These are phyloP conservation scores for Prunus salicina DNA, from an alignment of 306 rosid species.

Conservation along the genomic window DNA sequence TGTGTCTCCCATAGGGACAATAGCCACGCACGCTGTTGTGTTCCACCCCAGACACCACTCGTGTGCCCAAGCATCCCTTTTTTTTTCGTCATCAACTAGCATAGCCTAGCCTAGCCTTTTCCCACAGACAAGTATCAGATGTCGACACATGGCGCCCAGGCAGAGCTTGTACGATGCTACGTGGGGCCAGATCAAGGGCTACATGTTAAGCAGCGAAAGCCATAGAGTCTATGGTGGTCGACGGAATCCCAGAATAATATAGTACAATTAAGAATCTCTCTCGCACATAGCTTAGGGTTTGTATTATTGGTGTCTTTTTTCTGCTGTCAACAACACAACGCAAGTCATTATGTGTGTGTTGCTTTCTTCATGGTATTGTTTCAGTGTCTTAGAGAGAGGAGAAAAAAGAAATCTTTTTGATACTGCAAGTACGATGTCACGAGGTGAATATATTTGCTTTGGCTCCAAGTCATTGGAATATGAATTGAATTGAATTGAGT, in stretches of 20 bases:
- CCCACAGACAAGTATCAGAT: background rate
- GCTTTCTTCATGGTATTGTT: no score
- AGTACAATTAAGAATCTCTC: background rate
- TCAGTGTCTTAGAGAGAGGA: no score
- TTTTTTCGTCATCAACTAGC: background rate
- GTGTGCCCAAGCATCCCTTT: conserved; percentile 30
- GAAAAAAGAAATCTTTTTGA: background rate
- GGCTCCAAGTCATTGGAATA: background rate
- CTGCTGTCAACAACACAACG: background rate
- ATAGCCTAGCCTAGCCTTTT: background rate
- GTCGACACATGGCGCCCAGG: conserved; percentile 13
- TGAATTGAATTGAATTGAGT: background rate
- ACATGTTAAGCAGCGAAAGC: background rate
- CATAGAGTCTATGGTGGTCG: conserved; percentile 3
- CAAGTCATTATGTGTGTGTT: no score
- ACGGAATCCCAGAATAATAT: conserved; percentile 8
- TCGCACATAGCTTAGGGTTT: background rate
- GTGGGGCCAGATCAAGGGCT: background rate
- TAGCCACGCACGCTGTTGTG: conserved; percentile 32
- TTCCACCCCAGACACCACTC: conserved; percentile 39
- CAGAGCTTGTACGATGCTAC: background rate
- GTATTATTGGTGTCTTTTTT: background rate
- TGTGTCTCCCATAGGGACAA: conserved; percentile 18
- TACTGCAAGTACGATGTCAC: background rate
- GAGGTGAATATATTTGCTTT: background rate